Percentiles rank a stretch among this genome's conserved stretches.
Conservation (phyloP, 345 rosid species). For the Salix purpurea region DNA sequence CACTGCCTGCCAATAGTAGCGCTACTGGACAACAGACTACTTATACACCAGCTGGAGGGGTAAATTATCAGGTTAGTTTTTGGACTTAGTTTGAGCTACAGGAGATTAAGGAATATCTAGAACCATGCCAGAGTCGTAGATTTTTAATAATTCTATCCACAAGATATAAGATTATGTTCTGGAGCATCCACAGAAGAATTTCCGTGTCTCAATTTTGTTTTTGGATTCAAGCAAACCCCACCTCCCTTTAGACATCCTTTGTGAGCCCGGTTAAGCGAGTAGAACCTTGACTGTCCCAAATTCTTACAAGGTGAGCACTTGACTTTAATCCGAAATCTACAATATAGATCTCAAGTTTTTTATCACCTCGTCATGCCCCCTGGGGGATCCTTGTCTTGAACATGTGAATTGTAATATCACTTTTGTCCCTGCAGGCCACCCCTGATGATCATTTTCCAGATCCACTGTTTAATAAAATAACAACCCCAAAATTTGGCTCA, state of each 20-base stretch:
- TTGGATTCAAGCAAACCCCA: no score
- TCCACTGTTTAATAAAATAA: not conserved
- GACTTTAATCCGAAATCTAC: no score
- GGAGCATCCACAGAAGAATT: not conserved
- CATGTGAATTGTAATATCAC: not conserved
- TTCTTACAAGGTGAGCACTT: no score
- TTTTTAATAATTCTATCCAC: not conserved
- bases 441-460: not conserved
- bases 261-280: no score
- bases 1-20: constrained; percentile 17
- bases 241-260: no score
- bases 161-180: not conserved
- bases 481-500: not conserved
- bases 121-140: not conserved
- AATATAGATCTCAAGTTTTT: no score
- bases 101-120: not conserved
- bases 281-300: no score
- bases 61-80: constrained; percentile 40
- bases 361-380: no score
- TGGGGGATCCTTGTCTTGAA: not conserved
- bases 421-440: not conserved
- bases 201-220: not conserved
- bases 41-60: constrained; percentile 14
- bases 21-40: constrained; percentile 15
- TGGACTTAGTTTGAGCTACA: not conserved